Evolutionary conservation across 495 filamentous ascomycete genomes (phyloP).

Genomic region (Zalerion maritima): DNA sequence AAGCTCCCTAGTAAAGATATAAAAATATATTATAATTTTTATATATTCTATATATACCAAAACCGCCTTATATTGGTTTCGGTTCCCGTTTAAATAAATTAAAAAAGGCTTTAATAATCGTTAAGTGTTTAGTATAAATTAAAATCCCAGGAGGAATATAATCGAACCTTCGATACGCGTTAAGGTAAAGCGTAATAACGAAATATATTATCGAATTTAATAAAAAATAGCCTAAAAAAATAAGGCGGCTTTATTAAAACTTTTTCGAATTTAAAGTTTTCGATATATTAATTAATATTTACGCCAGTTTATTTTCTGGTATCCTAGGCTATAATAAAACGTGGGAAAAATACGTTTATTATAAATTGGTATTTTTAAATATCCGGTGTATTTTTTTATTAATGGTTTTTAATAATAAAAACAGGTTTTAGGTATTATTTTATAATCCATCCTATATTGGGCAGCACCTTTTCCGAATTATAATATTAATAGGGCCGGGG

Average conservation of each 20-base stretch:
- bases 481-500: too few species aligned
- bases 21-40: constrained; percentile 8
- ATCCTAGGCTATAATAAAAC: too few species aligned
- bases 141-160: constrained; percentile 2
- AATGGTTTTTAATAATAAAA: too few species aligned
- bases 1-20: constrained; percentile 3
- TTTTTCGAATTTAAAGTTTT: too few species aligned
- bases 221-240: neutral
- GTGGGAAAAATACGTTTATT: too few species aligned
- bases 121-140: constrained; percentile 3
- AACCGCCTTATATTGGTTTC: constrained; percentile 3
- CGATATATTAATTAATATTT: neutral
- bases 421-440: too few species aligned
- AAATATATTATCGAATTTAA: constrained; percentile 3
- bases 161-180: too few species aligned
- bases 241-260: too few species aligned
- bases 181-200: constrained; percentile 1
- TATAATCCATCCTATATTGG: too few species aligned
- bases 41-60: constrained; percentile 4
- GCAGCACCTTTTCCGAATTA: too few species aligned
- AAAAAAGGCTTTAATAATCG: constrained; percentile 4
- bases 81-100: constrained; percentile 6
- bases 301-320: neutral
- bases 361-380: too few species aligned
- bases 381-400: too few species aligned